These are phyloP conservation scores for Populus ilicifolia DNA, from an alignment of 345 rosid species.

Conservation along the genomic window DNA sequence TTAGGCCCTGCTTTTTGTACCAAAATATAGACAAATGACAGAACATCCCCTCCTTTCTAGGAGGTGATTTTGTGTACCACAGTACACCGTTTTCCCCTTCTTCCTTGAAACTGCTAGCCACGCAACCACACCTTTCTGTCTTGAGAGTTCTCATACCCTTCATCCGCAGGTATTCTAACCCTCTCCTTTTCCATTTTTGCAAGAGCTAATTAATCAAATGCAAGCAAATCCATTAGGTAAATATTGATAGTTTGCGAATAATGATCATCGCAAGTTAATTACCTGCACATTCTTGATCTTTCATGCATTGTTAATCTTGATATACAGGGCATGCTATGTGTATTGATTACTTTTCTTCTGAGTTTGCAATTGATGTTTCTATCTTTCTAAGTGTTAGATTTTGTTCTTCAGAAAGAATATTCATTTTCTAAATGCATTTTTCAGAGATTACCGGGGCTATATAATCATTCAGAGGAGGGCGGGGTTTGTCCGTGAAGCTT, in stretches of 20 bases:
- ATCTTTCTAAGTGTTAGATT: neutral
- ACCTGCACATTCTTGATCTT: neutral
- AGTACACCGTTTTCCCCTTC: constrained; percentile 7
- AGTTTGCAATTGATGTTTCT: neutral
- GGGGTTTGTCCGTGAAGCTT: constrained; percentile 20
- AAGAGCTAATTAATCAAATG: neutral
- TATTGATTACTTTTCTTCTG: neutral
- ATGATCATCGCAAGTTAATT: neutral
- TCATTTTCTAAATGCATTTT: neutral
- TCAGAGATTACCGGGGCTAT: constrained; percentile 6
- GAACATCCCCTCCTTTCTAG: constrained; percentile 17
- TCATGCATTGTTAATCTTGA: neutral
- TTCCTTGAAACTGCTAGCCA: constrained; percentile 2
- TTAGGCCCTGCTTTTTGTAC: neutral
- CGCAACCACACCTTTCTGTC: constrained; percentile 9
- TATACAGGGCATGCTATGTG: neutral
- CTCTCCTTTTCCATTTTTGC: neutral
- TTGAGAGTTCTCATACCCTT: constrained; percentile 16
- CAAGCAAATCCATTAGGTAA: neutral
- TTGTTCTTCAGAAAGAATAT: neutral
- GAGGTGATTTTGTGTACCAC: constrained; percentile 7
- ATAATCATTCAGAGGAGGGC: constrained; percentile 18
- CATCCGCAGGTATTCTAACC: constrained; percentile 25
- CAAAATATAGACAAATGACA: neutral
- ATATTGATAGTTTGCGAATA: neutral